Base-by-base conservation (phyloP, 306 rosid genomes). In the Astragalus membranaceus region DNA sequence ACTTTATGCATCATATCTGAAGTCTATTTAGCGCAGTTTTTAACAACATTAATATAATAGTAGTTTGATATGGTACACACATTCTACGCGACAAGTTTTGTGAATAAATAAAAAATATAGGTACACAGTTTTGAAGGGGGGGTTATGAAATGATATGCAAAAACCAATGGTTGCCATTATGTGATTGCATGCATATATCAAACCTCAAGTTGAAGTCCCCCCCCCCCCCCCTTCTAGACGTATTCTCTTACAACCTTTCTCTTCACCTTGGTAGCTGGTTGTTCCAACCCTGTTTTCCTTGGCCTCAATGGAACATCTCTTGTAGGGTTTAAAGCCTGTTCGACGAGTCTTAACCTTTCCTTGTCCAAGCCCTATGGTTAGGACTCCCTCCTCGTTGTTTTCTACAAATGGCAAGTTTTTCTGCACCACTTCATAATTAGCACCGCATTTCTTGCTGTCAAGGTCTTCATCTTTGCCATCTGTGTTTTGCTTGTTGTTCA, bases 271-370 rank as follows among this genome's bases (percentile, higher is more conserved):
- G 73, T 78, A 79, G 80, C 73, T 54, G 56, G 73, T 48, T 10
- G 67, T 73, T 73, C 80, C 85, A 79, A 81, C 69, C 73, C 65
- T 67, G 72, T 73, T 86, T 67, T 89, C 98, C 59, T 72, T 87
- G 42, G 84, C 86, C 77, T 89, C 98, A 60, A 77, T 59, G 4
- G 95, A 85, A 81, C 96, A 88, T 80, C 96, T 88, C 75, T 89
- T 89, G 82, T 92, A 92, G 73, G 95, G 96, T 74, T 86, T 92
- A 76, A 92, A 92, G 69, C 98, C 98, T 7, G 92, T 92, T 60
- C 84, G 88, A 70, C 78, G 75, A 73, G 78, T 69, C 84, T 80
- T 88, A 50, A 80, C 82, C 73, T 75, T 88, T 59, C 84, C 95
- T 23, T 51, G 80, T 75, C 88, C 87, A 20, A 86, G 88, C 75